Evolutionary conservation across 2,329 filamentous ascomycete species (phyloP), one percentile per base, ranked within the genome.

Genomic region (Bipolaris zeicola): DNA sequence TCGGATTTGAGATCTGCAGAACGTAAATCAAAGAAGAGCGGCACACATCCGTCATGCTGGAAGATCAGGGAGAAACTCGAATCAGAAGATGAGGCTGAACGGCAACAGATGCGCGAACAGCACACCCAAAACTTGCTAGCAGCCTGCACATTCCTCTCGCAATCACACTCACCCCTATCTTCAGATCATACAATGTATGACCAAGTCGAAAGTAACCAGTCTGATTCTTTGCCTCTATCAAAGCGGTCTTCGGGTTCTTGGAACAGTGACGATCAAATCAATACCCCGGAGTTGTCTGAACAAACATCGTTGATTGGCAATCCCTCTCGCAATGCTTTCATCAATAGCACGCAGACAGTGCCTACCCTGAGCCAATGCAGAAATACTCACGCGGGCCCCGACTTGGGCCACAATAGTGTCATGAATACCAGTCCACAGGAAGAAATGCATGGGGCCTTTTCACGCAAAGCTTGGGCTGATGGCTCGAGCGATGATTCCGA

Each of bases 1-100:
- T 70, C 77, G 34, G 93, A 96, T 66, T 80, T 97, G 26, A 82
- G 82, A 63, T 81, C 83, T 53, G 88, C 85, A 11, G 85, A 87
- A 60, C 75, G 77, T 54, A 77, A 83, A 74, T 76, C 70, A 18
- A 70, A 60, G 22, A 74, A 74, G 38, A 62, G 67, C 20, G 62
- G 69, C 8, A 59, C 60, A 26, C 67, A 69, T 36, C 67, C 68
- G 5, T 67, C 71, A 1, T 65, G 61, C 38, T 74, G 67, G 65
- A 70, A 62, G 42, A 56, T 73, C 26, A 59, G 63, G 33, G 50
- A 58, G 14, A 57, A 68, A 36, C 26, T 55, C 16, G 51, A 65
- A 8, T 62, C 59, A 14, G 64, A 70, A 8, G 75, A 77, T 26
- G 71, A 77, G 28, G 52, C 57, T 36, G 61, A 63, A 13, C 68